A percentile compares a stretch with the other conserved stretches of the same genome.
Evolutionary conservation across 441 rosid species (phyloP).

Genomic region (Flueggea neowawraea): DNA sequence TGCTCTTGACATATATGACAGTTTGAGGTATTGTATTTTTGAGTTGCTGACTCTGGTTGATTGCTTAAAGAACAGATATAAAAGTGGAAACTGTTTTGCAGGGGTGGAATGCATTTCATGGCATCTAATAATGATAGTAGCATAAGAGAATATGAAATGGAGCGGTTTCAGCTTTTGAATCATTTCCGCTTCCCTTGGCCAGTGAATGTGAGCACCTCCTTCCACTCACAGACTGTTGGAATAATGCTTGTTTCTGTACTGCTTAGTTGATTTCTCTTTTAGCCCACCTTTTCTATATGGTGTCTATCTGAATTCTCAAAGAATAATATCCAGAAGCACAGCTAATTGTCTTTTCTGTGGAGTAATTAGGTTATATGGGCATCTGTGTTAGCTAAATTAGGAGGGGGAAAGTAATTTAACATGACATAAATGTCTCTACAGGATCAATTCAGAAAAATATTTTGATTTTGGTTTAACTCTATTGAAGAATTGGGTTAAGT

Average conservation of each 20-base stretch:
- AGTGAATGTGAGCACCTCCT: conserved; percentile 63
- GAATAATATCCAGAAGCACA: too few relatives aligned
- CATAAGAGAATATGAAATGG: conserved; percentile 86
- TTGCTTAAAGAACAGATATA: not conserved
- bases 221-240: not conserved
- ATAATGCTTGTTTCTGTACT: not conserved
- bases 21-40: conserved; percentile 41
- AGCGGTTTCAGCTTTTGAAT: conserved; percentile 66
- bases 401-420: too few relatives aligned
- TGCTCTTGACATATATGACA: conserved; percentile 79
- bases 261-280: not conserved
- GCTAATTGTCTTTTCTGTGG: too few relatives aligned
- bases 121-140: conserved; percentile 93
- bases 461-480: too few relatives aligned
- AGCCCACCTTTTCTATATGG: not conserved
- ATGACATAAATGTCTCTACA: too few relatives aligned
- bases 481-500: too few relatives aligned
- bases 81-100: conserved; percentile 15
- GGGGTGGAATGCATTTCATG: conserved; percentile 81
- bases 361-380: too few relatives aligned
- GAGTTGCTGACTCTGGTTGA: not conserved
- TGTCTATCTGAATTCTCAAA: too few relatives aligned
- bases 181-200: conserved; percentile 82
- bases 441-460: too few relatives aligned
- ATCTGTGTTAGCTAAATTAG: too few relatives aligned